Evolutionary conservation across 352 stramenopile genomes (phyloP).

Genomic region (Globisporangium camurandrum): DNA sequence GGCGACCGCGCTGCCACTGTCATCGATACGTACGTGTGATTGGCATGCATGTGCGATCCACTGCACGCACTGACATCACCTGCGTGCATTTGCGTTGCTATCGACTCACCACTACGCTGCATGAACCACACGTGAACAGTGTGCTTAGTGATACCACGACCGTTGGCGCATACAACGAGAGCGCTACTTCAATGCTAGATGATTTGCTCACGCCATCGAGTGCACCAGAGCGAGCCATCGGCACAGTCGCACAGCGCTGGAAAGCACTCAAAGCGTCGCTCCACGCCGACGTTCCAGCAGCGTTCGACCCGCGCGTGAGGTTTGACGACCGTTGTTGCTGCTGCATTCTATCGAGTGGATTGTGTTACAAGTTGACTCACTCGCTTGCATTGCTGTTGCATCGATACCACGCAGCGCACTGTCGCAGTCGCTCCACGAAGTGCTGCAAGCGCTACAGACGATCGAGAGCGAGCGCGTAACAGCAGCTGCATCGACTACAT

Average conservation of each 20-base stretch:
- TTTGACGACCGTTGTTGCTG: too few species aligned
- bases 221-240: constrained; percentile 14
- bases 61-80: not conserved
- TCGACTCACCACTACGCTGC: not conserved
- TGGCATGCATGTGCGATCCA: not conserved
- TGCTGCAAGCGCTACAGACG: not conserved
- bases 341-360: not conserved
- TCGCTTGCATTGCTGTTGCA: not conserved
- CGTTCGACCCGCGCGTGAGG: constrained; percentile 27
- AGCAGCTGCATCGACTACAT: too few species aligned
- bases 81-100: not conserved
- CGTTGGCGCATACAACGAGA: constrained; percentile 17
- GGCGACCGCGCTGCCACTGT: constrained; percentile 41
- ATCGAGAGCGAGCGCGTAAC: not conserved
- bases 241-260: constrained; percentile 29
- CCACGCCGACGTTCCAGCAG: constrained; percentile 32
- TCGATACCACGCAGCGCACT: constrained; percentile 1
- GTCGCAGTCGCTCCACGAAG: constrained; percentile 2
- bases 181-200: constrained; percentile 24
- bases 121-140: not conserved
- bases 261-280: constrained; percentile 28
- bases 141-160: constrained; percentile 10
- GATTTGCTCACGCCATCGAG: constrained; percentile 21
- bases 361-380: not conserved
- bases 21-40: constrained; percentile 16